These are phyloP conservation scores for Zygoascus tannicola DNA, from an alignment of 805 yeast species.

Conservation along the genomic window DNA sequence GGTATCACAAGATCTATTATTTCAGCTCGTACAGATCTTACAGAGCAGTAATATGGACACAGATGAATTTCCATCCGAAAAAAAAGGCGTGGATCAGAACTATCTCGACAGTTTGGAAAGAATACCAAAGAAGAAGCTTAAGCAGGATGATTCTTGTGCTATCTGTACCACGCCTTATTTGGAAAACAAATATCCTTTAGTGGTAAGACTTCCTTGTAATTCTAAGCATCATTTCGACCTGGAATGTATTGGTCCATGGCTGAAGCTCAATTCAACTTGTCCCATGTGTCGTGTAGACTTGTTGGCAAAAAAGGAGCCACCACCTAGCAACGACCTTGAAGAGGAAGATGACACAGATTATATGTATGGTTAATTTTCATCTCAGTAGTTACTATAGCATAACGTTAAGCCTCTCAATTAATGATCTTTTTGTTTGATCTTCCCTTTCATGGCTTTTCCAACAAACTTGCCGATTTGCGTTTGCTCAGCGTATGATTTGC, in stretches of 20 bases:
- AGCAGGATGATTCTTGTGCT: constrained; percentile 57
- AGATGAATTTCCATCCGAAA: not conserved
- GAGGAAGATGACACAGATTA: constrained; percentile 43
- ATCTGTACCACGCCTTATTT: constrained; percentile 70
- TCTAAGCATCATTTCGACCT: constrained; percentile 67
- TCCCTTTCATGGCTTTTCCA: constrained; percentile 14
- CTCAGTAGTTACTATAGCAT: too few species aligned
- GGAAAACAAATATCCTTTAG: constrained; percentile 68
- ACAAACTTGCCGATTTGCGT: constrained; percentile 17
- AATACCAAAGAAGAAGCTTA: constrained; percentile 39
- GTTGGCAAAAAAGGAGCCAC: constrained; percentile 36
- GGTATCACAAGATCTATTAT: not conserved
- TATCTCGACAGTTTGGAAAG: constrained; percentile 73
- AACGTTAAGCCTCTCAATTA: not conserved
- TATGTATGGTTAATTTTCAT: constrained; percentile 4
- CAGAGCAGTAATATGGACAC: not conserved
- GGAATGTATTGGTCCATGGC: constrained; percentile 89
- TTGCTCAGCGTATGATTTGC: constrained; percentile 17
- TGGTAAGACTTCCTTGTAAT: constrained; percentile 66
- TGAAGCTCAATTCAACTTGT: constrained; percentile 50
- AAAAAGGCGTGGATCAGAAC: constrained; percentile 44
- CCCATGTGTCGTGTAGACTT: constrained; percentile 81
- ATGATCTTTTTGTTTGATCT: not conserved
- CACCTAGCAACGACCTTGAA: constrained; percentile 34
- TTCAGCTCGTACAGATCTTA: not conserved